Evolutionary conservation across 352 stramenopile species (phyloP).

Genomic region (Paralagenidium karlingii): DNA sequence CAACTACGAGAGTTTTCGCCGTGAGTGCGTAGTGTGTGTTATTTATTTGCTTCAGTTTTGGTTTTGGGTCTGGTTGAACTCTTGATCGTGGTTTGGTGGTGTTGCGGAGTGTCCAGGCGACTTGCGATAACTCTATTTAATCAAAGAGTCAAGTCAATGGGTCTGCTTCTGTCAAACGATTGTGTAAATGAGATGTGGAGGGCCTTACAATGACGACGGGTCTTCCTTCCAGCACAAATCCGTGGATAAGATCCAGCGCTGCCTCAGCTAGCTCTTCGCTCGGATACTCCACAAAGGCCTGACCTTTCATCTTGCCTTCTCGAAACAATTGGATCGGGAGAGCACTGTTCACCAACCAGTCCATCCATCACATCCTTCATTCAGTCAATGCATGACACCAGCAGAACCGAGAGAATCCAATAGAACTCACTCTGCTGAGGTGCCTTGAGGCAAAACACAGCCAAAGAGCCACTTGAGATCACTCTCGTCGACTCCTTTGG

Average conservation of each 20-base stretch:
- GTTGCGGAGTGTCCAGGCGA: too few species aligned
- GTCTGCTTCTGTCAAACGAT: too few species aligned
- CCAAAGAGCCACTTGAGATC: conserved; percentile 42
- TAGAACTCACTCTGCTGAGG: not conserved
- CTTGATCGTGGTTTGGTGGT: too few species aligned
- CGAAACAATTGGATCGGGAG: conserved; percentile 60
- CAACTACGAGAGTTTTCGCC: too few species aligned
- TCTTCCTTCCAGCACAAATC: conserved; percentile 61
- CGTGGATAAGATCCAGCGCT: conserved; percentile 49
- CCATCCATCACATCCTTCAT: not conserved
- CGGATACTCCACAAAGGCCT: conserved; percentile 72
- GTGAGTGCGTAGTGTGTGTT: too few species aligned
- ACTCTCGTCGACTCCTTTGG: conserved; percentile 23
- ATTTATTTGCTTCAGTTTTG: too few species aligned
- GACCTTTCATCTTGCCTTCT: conserved; percentile 71
- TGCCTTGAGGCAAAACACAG: conserved; percentile 14
- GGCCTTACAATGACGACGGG: conserved; percentile 58
- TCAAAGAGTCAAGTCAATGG: too few species aligned
- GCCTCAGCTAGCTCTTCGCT: conserved; percentile 23
- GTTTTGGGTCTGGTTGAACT: too few species aligned
- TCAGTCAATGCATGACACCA: not conserved
- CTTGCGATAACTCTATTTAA: too few species aligned
- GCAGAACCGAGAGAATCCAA: not conserved
- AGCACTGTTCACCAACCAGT: conserved; percentile 9
- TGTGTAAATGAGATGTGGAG: too few species aligned